Evolutionary conservation across 768 basidiomycete species (phyloP), one percentile per base, ranked within the genome.

Genomic region (Termitomyces sp.): DNA sequence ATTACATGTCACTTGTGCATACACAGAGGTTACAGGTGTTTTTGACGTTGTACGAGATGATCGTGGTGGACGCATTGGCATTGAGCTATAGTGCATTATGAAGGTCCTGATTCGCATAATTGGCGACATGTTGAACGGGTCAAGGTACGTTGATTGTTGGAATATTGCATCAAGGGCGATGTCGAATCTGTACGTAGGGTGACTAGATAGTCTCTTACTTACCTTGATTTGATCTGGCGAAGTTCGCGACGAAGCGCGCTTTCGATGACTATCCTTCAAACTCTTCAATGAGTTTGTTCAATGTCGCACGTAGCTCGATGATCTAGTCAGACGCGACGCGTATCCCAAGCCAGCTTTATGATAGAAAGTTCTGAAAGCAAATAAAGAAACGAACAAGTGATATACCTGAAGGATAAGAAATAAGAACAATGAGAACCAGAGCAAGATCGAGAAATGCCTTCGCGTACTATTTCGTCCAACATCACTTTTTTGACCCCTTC

Each of bases 21-120:
- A 64, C 64, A 5, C 71, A 73, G 48, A 61, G 64, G 28, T 56
- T 66, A 9, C 68, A 72, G 55, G 62, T 67, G 32, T 59, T 69
- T 45, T 57, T 72, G 55, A 59, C 66, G 42, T 45, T 66, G 35
- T 58, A 64, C 28, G 64, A 71, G 57, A 57, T 64, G 19, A 46
- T 58, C 32, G 54, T 69, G 17, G 46, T 68, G 47, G 66, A 48
- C 60, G n/a, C n/a, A n/a, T n/a, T n/a, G n/a, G n/a, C n/a, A n/a
- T n/a, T n/a, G n/a, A n/a, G n/a, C n/a, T n/a, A n/a, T n/a, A n/a
- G n/a, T n/a, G n/a, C n/a, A n/a, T n/a, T n/a, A n/a, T n/a, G n/a
- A n/a, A n/a, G n/a, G n/a, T n/a, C n/a, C n/a, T n/a, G n/a, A n/a
- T n/a, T n/a, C n/a, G n/a, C n/a, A n/a, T n/a, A n/a, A n/a, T n/a